Evolutionary conservation across 192 early-diverging fungal species (phyloP).

Genomic region (Umbelopsis vinacea): DNA sequence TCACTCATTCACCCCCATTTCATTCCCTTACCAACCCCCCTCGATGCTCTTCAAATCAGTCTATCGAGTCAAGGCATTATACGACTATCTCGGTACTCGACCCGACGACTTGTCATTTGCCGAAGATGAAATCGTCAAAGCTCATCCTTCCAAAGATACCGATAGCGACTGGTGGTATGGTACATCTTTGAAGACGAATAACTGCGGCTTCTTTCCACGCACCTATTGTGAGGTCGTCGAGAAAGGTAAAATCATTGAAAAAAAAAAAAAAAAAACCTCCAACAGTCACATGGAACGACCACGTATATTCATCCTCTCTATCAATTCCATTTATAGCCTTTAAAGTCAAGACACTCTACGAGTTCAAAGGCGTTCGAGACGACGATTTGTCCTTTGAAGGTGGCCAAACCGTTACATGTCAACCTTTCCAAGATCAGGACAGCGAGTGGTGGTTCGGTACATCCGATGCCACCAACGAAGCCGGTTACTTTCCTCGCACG

Average conservation of each 20-base stretch:
- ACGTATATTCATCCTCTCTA: neutral
- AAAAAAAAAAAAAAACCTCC: too few relatives aligned
- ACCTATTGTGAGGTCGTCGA: slow-evolving; percentile 57
- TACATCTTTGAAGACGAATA: slow-evolving; percentile 34
- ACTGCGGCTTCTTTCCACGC: slow-evolving; percentile 66
- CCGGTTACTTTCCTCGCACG: slow-evolving; percentile 67
- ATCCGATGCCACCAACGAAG: slow-evolving; percentile 41
- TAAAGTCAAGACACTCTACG: slow-evolving; percentile 44
- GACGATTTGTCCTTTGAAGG: slow-evolving; percentile 60
- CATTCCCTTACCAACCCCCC: too few relatives aligned
- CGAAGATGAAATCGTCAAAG: slow-evolving; percentile 56
- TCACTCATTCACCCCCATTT: too few relatives aligned
- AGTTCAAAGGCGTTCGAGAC: slow-evolving; percentile 48
- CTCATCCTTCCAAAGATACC: slow-evolving; percentile 55
- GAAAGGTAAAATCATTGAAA: slow-evolving; percentile 32
- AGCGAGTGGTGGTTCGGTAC: slow-evolving; percentile 73
- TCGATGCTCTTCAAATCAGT: slow-evolving; percentile 22
- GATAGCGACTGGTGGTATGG: slow-evolving; percentile 75
- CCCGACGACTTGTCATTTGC: slow-evolving; percentile 62
- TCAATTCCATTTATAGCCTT: slow-evolving; percentile 34
- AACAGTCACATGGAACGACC: too few relatives aligned
- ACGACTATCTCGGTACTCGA: slow-evolving; percentile 56
- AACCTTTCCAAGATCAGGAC: slow-evolving; percentile 56
- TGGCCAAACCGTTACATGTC: slow-evolving; percentile 58
- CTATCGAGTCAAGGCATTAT: slow-evolving; percentile 43